These are phyloP conservation scores for Dipodascopsis tothii DNA, from an alignment of 805 yeast genomes.

Conservation along the genomic window DNA sequence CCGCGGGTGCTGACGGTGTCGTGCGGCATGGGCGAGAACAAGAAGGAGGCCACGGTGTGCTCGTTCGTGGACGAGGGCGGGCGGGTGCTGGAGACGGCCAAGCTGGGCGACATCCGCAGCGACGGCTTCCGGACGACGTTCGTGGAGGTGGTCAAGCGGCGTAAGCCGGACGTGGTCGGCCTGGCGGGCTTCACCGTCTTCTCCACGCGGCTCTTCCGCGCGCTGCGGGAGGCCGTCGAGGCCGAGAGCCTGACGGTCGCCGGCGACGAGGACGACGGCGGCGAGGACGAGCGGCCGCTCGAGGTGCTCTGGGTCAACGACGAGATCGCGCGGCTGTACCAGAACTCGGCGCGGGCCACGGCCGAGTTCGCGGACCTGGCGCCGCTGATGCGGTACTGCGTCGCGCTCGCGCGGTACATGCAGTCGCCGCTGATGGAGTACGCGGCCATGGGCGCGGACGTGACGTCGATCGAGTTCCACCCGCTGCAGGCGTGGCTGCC, in stretches of 20 bases:
- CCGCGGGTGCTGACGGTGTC: constrained; percentile 79
- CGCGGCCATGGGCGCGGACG: constrained; percentile 67
- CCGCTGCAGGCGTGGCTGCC: constrained; percentile 67
- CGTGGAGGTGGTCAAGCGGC: constrained; percentile 49
- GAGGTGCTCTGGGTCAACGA: constrained; percentile 80
- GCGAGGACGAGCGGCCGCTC: constrained; percentile 40
- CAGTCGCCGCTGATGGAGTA: constrained; percentile 93
- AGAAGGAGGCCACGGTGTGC: constrained; percentile 80
- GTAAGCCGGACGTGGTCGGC: constrained; percentile 83
- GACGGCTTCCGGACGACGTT: constrained; percentile 61
- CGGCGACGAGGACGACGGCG: constrained; percentile 30
- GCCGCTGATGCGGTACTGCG: constrained; percentile 69
- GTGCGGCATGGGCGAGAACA: constrained; percentile 76
- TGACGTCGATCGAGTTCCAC: constrained; percentile 55
- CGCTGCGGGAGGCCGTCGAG: constrained; percentile 42
- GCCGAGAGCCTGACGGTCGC: constrained; percentile 42
- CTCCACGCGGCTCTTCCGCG: constrained; percentile 44
- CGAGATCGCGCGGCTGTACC: constrained; percentile 85
- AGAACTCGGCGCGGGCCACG: constrained; percentile 65
- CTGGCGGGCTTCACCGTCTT: constrained; percentile 79
- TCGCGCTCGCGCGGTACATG: constrained; percentile 82
- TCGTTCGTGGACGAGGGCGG: constrained; percentile 74
- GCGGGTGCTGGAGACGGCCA: constrained; percentile 63
- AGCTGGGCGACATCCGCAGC: constrained; percentile 66
- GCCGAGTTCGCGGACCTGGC: constrained; percentile 81